These are phyloP conservation scores for Pichia sp. DNA, from an alignment of 1,139 yeast genomes.

Conservation along the genomic window DNA sequence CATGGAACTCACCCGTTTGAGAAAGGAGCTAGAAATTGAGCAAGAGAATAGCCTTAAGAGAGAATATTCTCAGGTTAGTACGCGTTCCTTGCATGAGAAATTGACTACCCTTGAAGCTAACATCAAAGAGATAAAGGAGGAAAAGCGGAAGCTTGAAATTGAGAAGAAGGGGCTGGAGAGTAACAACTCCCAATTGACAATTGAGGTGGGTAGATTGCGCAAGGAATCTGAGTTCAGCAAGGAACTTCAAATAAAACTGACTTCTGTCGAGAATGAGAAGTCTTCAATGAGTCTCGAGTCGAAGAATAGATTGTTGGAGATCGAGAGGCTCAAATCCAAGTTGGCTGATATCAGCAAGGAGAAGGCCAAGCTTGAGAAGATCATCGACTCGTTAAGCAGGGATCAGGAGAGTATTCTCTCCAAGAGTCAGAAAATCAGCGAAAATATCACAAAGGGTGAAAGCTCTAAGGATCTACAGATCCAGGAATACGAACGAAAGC, in stretches of 20 bases:
- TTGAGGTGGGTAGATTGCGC: background rate
- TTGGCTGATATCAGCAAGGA: constrained; percentile 10
- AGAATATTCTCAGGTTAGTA: constrained; percentile 1
- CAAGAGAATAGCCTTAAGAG: background rate
- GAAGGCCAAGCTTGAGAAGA: constrained; percentile 1
- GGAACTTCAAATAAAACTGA: constrained; percentile 7
- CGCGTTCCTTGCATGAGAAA: constrained; percentile 21
- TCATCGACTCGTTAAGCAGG: background rate
- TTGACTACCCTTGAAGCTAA: constrained; percentile 8
- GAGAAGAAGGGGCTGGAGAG: constrained; percentile 13
- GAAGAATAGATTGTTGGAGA: background rate
- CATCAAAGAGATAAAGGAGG: constrained; percentile 9
- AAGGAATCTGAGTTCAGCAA: constrained; percentile 1
- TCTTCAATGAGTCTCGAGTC: constrained; percentile 3
- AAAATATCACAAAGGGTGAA: constrained; percentile 2
- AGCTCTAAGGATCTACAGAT: background rate
- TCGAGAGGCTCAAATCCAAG: constrained; percentile 10
- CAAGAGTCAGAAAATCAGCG: constrained; percentile 3
- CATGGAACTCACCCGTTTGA: constrained; percentile 15
- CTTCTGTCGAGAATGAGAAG: constrained; percentile 10
- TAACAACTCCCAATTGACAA: constrained; percentile 6
- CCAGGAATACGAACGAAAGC: constrained; percentile 3
- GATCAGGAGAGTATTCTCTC: background rate
- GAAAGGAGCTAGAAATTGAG: background rate
- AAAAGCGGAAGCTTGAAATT: constrained; percentile 10